Evolutionary conservation across 2,329 filamentous ascomycete species (phyloP).

Genomic region (Neophaeococcomyces mojaviensis): DNA sequence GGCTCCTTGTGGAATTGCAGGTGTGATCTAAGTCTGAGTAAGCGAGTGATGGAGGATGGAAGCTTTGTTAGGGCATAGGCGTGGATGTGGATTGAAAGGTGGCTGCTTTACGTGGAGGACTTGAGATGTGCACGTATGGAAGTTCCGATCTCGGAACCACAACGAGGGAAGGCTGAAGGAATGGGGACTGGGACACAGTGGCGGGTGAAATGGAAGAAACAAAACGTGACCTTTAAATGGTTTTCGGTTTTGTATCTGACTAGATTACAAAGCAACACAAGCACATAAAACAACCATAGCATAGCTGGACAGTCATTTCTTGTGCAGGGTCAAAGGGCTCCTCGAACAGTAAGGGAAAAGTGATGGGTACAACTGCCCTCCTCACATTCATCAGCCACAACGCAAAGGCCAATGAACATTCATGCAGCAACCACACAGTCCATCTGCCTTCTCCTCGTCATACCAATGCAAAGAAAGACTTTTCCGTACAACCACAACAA

Average conservation of each 20-base stretch:
- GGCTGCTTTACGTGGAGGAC: too few species aligned
- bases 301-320: neutral
- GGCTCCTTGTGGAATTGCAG: too few species aligned
- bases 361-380: slow-evolving; percentile 16
- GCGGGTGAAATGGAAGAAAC: too few species aligned
- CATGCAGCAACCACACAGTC: slow-evolving; percentile 7
- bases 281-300: slow-evolving; percentile 5
- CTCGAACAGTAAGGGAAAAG: slow-evolving; percentile 20
- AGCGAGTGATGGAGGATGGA: too few species aligned
- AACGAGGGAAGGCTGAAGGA: too few species aligned
- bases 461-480: slow-evolving; percentile 24
- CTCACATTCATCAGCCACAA: slow-evolving; percentile 15
- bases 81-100: too few species aligned
- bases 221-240: slow-evolving; percentile 2
- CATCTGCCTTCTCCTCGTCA: slow-evolving; percentile 25
- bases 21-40: too few species aligned
- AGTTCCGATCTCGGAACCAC: too few species aligned
- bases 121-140: too few species aligned
- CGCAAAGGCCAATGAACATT: slow-evolving; percentile 6
- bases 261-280: slow-evolving; percentile 7
- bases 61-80: too few species aligned
- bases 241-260: slow-evolving; percentile 7
- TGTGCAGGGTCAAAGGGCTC: slow-evolving; percentile 23
- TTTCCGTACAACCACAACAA: slow-evolving; percentile 11
- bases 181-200: too few species aligned